These are phyloP conservation scores for Botrytis aclada DNA, from an alignment of 2,329 filamentous ascomycete species.

Conservation along the genomic window DNA sequence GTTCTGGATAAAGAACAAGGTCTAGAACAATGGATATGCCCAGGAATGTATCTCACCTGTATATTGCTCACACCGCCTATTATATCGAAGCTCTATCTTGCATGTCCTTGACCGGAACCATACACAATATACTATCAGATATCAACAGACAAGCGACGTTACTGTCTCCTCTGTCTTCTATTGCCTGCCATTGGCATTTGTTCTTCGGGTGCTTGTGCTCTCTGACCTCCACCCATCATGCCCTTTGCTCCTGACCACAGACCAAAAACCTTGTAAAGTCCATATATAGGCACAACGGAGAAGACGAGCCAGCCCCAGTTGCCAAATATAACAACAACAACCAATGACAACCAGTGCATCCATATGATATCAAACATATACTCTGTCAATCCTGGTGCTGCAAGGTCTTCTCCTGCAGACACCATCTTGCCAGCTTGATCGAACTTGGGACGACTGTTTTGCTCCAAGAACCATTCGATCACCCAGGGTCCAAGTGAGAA, in stretches of 20 bases:
- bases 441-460: constrained; percentile 74
- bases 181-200: constrained; percentile 32
- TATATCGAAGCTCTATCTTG: neutral
- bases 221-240: constrained; percentile 37
- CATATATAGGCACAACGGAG: constrained; percentile 37
- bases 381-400: constrained; percentile 84
- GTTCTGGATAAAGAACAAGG: constrained; percentile 46
- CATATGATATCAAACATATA: constrained; percentile 98
- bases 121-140: neutral
- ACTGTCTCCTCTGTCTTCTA: constrained; percentile 36
- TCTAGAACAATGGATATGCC: neutral
- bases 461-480: constrained; percentile 84
- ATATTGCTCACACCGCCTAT: neutral
- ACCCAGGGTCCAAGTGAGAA: constrained; percentile 71
- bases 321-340: constrained; percentile 72
- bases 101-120: neutral
- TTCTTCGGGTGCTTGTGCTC: constrained; percentile 31
- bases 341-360: constrained; percentile 80
- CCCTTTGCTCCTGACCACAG: constrained; percentile 37
- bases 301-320: constrained; percentile 74
- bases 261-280: constrained; percentile 37
- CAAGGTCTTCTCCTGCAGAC: constrained; percentile 80
- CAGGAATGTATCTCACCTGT: neutral
- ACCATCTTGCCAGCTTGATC: constrained; percentile 53
- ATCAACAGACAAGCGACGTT: neutral